These are phyloP conservation scores for Guadua angustifolia DNA, from an alignment of 176 grass and related monocot genomes.

Conservation along the genomic window DNA sequence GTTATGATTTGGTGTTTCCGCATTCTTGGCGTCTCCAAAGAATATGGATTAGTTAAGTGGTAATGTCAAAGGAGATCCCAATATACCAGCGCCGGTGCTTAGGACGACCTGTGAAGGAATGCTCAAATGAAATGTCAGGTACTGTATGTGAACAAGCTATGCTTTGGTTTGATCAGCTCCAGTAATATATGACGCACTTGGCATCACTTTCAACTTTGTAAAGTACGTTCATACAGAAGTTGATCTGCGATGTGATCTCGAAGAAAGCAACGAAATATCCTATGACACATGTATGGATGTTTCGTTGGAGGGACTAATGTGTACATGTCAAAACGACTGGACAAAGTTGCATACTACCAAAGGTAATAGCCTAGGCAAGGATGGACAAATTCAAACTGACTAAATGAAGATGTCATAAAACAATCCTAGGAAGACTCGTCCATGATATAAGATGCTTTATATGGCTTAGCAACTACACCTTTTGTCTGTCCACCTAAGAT, in stretches of 20 bases:
- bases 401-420: slow-evolving; percentile 1
- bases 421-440: slow-evolving; percentile 12
- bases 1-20: slow-evolving; percentile 46
- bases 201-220: slow-evolving; percentile 18
- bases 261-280: slow-evolving; percentile 16
- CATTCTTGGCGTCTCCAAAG: slow-evolving; percentile 26
- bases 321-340: background rate
- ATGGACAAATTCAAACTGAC: slow-evolving; percentile 3
- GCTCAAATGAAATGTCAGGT: slow-evolving; percentile 14
- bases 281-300: background rate
- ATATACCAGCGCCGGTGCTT: slow-evolving; percentile 24
- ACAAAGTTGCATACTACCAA: background rate
- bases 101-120: background rate
- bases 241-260: slow-evolving; percentile 9
- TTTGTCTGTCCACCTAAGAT: background rate
- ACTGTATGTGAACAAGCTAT: slow-evolving; percentile 27
- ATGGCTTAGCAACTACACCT: background rate
- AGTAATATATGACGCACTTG: background rate
- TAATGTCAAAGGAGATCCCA: slow-evolving; percentile 15
- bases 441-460: slow-evolving; percentile 31
- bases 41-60: slow-evolving; percentile 1
- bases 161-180: slow-evolving; percentile 45
- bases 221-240: slow-evolving; percentile 21
- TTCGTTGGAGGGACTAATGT: slow-evolving; percentile 30
- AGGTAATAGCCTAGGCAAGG: background rate